A percentile compares a stretch with the other conserved stretches of the same genome.
phyloP scores from a whole-genome alignment of 257 asterid genomes.

The Perilla frutescens region DNA sequence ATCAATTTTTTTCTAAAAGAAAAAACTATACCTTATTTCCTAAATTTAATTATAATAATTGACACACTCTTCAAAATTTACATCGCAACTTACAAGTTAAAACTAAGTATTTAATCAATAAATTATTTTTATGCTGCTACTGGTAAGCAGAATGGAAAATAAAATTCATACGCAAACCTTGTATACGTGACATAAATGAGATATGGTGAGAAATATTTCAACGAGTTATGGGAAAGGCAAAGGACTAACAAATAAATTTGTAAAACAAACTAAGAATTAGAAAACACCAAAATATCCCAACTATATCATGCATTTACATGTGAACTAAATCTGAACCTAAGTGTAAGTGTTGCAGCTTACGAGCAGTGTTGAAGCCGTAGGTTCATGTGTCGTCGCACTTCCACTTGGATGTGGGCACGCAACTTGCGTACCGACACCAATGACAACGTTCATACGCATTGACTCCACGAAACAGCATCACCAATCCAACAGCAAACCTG shows the following conservation, averaged over 20 bases:
- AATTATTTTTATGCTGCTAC: too few species aligned
- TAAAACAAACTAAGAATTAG: constrained; percentile 2
- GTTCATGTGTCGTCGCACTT: constrained; percentile 61
- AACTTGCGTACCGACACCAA: constrained; percentile 80
- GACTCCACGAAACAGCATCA: constrained; percentile 77
- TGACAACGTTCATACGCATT: constrained; percentile 73
- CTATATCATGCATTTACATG: constrained; percentile 32
- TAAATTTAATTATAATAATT: too few species aligned
- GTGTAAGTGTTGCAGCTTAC: constrained; percentile 24
- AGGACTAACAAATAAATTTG: constrained; percentile 2
- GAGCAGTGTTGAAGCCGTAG: too few species aligned
- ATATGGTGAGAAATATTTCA: too few species aligned
- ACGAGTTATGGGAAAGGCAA: background rate
- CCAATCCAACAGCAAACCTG: constrained; percentile 73
- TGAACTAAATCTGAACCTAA: constrained; percentile 23
- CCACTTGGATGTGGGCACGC: constrained; percentile 85
- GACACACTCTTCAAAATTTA: too few species aligned
- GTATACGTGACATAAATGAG: too few species aligned
- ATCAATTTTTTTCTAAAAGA: too few species aligned
- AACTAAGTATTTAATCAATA: too few species aligned
- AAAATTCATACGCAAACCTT: too few species aligned
- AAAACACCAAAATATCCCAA: constrained; percentile 8
- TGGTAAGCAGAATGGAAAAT: too few species aligned
- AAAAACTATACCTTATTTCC: too few species aligned
- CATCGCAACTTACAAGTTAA: too few species aligned